Evolutionary conservation across 2,329 filamentous ascomycete species (phyloP), one percentile per base, ranked within the genome.

Genomic region (Alternaria sp.): DNA sequence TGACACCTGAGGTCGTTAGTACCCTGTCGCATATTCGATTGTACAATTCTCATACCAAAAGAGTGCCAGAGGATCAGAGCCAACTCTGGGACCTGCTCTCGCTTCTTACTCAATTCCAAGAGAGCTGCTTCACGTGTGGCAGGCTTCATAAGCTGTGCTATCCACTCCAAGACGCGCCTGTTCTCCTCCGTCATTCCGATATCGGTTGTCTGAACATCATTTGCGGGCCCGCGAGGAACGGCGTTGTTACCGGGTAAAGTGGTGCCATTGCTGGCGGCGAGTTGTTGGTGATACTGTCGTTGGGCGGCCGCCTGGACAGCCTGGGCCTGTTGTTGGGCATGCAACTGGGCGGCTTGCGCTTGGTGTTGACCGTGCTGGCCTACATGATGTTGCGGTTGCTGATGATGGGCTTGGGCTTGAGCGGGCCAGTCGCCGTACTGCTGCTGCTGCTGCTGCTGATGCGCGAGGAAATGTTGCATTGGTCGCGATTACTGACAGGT

Each of bases 11-110:
- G 3, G 58, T 59, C 61, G 61, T 72, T 62, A 74, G 62, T 65
- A 36, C 23, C 7, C 39, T 14, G 14, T 33, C 29, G 33, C 5
- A n/a, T 14, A 28, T 4, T 23, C 10, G 11, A 11, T 5, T 21
- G 21, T 13, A 26, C 11, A 23, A 14, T 29, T 3, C 10, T 6
- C 56, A 46, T 86, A 96, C 94, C 95, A 74, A 97, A 98, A 3
- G 94, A 98, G 79, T 99, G 95, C 95, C 95, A 99, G 62, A 99
- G 83, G 61, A 99, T 97, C 71, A 99, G 83, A 45, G 95, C 95
- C 59, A 99, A 83, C 81, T 99, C 95, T 0, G 95, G 94, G 14
- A 99, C 95, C 79, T 98, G 95, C 80, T 99, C 95, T 56, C 95
- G 85, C 85, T 99, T 99, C 84, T 99, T 99, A 81, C 94, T 98